Conservation (phyloP, 2,329 filamentous ascomycete genomes). For the Xylariaceae sp. region DNA sequence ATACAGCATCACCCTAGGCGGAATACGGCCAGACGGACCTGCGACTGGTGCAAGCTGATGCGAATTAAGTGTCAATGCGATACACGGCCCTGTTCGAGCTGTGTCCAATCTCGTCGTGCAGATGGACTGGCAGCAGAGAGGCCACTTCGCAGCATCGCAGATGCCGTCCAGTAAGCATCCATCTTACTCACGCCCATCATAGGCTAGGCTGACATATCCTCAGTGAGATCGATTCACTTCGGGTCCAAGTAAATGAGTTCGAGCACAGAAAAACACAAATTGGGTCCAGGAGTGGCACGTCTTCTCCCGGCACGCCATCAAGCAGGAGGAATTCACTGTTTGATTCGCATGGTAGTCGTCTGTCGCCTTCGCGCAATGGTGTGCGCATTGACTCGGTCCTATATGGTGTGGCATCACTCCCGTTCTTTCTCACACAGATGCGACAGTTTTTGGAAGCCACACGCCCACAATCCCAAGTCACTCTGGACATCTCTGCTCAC, state of each 20-base stretch:
- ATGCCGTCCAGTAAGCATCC: constrained; percentile 8
- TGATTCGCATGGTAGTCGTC: neutral
- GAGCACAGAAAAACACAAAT: constrained; percentile 1
- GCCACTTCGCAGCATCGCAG: constrained; percentile 14
- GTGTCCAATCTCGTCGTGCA: constrained; percentile 8
- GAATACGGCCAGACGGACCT: constrained; percentile 12
- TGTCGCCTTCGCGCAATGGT: constrained; percentile 7
- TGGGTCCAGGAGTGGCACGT: neutral
- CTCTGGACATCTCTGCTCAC: constrained; percentile 4
- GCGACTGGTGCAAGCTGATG: constrained; percentile 17
- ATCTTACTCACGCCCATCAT: neutral
- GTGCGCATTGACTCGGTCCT: constrained; percentile 8
- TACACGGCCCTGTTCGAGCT: constrained; percentile 16
- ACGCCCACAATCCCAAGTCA: neutral
- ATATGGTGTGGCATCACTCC: constrained; percentile 10
- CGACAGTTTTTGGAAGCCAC: constrained; percentile 3
- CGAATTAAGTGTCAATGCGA: constrained; percentile 17
- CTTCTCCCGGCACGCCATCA: neutral
- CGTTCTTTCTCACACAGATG: constrained; percentile 13
- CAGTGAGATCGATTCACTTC: constrained; percentile 5
- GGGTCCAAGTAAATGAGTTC: constrained; percentile 1
- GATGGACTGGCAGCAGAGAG: constrained; percentile 9
- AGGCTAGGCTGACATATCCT: neutral
- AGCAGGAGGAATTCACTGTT: neutral
- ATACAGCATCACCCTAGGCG: constrained; percentile 4